A percentile compares a stretch with the other conserved stretches of the same genome.
Conservation (phyloP, 768 basidiomycete species). For the Amanita polypyramis region DNA sequence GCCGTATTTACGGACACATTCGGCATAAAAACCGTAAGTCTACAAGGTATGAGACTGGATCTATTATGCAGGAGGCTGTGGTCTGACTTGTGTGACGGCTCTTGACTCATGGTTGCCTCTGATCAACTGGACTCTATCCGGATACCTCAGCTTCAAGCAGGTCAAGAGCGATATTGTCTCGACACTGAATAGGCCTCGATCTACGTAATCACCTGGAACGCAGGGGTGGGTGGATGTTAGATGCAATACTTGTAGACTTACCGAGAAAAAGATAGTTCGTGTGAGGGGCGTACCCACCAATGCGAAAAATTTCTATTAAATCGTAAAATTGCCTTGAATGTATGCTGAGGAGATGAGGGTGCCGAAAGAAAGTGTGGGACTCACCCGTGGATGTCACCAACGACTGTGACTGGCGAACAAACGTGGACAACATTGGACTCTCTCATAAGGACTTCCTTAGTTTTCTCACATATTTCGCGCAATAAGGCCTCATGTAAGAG, state of each 20-base stretch:
- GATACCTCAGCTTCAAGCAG: slow-evolving; percentile 93
- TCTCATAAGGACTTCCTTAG: slow-evolving; percentile 97
- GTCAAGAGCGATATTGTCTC: slow-evolving; percentile 97
- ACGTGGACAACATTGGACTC: slow-evolving; percentile 99
- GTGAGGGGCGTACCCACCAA: slow-evolving; percentile 93
- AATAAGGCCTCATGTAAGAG: slow-evolving; percentile 90
- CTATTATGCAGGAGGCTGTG: slow-evolving; percentile 12
- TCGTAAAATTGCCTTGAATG: slow-evolving; percentile 93
- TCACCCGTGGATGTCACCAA: slow-evolving; percentile 98
- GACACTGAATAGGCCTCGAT: slow-evolving; percentile 94
- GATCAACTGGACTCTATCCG: slow-evolving; percentile 92
- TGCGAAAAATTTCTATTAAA: slow-evolving; percentile 96
- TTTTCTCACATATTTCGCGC: slow-evolving; percentile 99
- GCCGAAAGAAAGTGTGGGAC: slow-evolving; percentile 20
- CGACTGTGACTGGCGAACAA: slow-evolving; percentile 93
- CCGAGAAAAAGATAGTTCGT: slow-evolving; percentile 99
- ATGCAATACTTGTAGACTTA: slow-evolving; percentile 26
- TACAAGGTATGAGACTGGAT: slow-evolving; percentile 27
- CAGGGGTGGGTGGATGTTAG: slow-evolving; percentile 9
- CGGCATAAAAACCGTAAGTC: slow-evolving; percentile 99
- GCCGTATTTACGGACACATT: slow-evolving; percentile 96
- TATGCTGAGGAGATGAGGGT: slow-evolving; percentile 21
- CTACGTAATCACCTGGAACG: slow-evolving; percentile 88
- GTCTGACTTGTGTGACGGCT: slow-evolving; percentile 91
- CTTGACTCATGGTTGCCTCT: slow-evolving; percentile 97